These are phyloP conservation scores for Vigna reflexopilosa DNA, from an alignment of 306 rosid genomes.

Conservation along the genomic window DNA sequence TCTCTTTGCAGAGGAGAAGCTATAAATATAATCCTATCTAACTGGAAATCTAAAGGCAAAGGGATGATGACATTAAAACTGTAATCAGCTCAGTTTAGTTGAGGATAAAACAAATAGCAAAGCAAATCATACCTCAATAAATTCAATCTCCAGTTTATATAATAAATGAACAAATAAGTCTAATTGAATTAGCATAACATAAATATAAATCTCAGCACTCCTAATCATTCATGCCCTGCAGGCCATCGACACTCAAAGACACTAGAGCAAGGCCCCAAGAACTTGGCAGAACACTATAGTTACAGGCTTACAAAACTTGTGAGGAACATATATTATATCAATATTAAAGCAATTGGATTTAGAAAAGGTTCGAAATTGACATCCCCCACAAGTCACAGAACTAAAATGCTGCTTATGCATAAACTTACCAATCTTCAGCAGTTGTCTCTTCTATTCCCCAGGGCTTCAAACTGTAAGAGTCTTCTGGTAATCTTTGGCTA, in stretches of 20 bases:
- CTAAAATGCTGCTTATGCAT: conserved; percentile 27
- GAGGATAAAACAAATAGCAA: conserved; percentile 2
- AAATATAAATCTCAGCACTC: not conserved
- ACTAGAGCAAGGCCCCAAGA: not conserved
- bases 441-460: conserved; percentile 52
- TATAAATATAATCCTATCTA: not conserved
- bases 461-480: conserved; percentile 74
- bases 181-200: not conserved
- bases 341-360: conserved; percentile 27
- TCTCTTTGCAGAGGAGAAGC: not conserved
- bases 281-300: not conserved
- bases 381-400: conserved; percentile 16
- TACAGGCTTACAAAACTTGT: conserved; percentile 15
- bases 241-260: not conserved
- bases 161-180: not conserved
- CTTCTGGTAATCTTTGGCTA: conserved; percentile 71
- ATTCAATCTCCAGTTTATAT: not conserved
- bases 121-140: not conserved
- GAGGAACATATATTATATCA: conserved; percentile 12
- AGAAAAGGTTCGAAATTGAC: conserved; percentile 6
- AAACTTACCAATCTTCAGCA: conserved; percentile 68
- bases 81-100: conserved; percentile 4
- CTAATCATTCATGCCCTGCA: not conserved
- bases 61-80: not conserved
- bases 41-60: not conserved